Percentiles rank a stretch among this genome's conserved stretches.
These are phyloP conservation scores for Mallotus nudiflorus DNA, from an alignment of 345 rosid species.

Conservation along the genomic window DNA sequence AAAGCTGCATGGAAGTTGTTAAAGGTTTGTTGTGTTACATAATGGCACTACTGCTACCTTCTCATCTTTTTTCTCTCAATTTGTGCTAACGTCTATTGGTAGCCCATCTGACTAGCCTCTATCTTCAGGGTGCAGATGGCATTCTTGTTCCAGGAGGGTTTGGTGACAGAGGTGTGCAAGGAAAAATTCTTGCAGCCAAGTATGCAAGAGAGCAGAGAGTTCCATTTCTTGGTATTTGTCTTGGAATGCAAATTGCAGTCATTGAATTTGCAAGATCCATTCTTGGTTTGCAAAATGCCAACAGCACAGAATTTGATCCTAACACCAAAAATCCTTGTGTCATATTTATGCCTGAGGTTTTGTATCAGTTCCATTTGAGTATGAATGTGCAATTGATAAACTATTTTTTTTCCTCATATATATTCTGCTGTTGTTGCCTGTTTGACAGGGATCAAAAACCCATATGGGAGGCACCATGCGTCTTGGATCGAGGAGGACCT, in stretches of 20 bases:
- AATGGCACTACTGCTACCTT: background rate
- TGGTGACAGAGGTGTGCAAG: slow-evolving; percentile 95
- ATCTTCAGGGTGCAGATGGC: slow-evolving; percentile 77
- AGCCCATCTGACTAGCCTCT: slow-evolving; percentile 14
- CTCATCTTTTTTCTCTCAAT: background rate
- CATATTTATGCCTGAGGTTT: slow-evolving; percentile 96
- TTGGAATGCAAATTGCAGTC: slow-evolving; percentile 98
- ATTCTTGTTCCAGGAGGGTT: slow-evolving; percentile 96
- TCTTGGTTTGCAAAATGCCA: slow-evolving; percentile 72
- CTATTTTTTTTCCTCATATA: background rate
- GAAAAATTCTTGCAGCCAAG: slow-evolving; percentile 94
- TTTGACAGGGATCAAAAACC: slow-evolving; percentile 83
- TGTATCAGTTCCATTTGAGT: background rate
- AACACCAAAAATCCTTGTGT: slow-evolving; percentile 73
- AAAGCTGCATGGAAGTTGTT: slow-evolving; percentile 84
- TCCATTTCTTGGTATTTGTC: slow-evolving; percentile 95
- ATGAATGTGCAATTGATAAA: background rate
- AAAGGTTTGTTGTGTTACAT: slow-evolving; percentile 47
- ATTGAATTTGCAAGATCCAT: slow-evolving; percentile 92
- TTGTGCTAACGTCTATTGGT: background rate
- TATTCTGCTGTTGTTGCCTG: slow-evolving; percentile 6
- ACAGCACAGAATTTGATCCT: slow-evolving; percentile 86
- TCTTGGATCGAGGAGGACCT: slow-evolving; percentile 84
- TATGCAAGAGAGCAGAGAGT: slow-evolving; percentile 86
- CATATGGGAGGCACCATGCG: slow-evolving; percentile 99